Conservation (phyloP, 148 eudicot genomes). For the Rhododendron simsii region DNA sequence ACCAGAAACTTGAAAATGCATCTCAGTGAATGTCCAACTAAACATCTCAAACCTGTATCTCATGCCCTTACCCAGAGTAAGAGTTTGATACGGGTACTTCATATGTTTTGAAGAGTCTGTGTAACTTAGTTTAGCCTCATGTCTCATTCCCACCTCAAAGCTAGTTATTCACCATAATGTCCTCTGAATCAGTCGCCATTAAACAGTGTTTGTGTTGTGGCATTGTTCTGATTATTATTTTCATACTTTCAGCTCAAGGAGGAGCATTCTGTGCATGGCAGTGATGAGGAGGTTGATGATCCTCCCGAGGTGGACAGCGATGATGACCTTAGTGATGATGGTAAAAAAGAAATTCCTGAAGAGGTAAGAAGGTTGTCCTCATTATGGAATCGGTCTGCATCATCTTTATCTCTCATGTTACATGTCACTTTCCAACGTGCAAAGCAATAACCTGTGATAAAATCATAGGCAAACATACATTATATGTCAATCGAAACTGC, state of each 20-base stretch:
- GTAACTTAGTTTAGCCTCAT: too few species aligned
- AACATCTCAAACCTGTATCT: neutral
- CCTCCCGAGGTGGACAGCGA: slow-evolving; percentile 70
- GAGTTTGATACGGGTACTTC: neutral
- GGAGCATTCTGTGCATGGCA: slow-evolving; percentile 74
- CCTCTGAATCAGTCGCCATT: neutral
- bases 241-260: slow-evolving; percentile 59
- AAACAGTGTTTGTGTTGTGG: neutral
- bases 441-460: neutral
- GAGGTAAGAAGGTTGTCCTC: slow-evolving; percentile 48
- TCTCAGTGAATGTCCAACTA: neutral
- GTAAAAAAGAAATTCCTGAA: slow-evolving; percentile 45
- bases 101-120: neutral
- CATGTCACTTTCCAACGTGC: neutral
- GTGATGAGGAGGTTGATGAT: slow-evolving; percentile 92
- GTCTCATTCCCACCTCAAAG: neutral
- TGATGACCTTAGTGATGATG: slow-evolving; percentile 68
- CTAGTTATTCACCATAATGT: neutral
- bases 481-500: neutral
- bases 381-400: neutral
- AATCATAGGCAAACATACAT: neutral
- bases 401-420: neutral
- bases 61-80: neutral
- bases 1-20: neutral
- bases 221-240: neutral